Conservation (phyloP, 116 monocot species). For the Dioscorea cayenensis region DNA sequence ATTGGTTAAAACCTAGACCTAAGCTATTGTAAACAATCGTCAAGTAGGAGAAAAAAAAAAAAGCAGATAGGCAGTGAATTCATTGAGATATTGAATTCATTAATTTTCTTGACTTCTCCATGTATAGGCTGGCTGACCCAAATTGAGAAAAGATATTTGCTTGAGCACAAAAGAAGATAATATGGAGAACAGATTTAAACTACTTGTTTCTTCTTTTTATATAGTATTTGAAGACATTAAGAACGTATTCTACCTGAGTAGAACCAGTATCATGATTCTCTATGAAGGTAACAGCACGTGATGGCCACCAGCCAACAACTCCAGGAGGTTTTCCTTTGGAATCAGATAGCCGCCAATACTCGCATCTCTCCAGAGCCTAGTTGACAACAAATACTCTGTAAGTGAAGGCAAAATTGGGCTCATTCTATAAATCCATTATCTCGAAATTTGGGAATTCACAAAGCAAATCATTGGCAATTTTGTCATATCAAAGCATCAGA, state of each 20-base stretch:
- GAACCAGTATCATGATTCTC: slow-evolving; percentile 99
- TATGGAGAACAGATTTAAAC: background rate
- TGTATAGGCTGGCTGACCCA: background rate
- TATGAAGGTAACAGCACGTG: slow-evolving; percentile 92
- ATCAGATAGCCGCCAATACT: slow-evolving; percentile 89
- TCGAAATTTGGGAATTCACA: too few relatives aligned
- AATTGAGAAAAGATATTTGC: background rate
- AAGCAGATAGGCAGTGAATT: too few relatives aligned
- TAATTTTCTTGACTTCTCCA: background rate
- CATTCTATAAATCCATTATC: too few relatives aligned
- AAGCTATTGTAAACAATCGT: too few relatives aligned
- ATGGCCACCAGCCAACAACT: slow-evolving; percentile 93
- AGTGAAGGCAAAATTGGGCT: background rate
- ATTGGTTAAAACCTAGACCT: too few relatives aligned
- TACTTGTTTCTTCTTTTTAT: too few relatives aligned
- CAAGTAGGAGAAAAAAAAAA: too few relatives aligned
- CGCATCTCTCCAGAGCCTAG: slow-evolving; percentile 75
- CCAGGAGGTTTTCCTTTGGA: slow-evolving; percentile 88
- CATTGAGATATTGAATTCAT: background rate
- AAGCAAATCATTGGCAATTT: background rate
- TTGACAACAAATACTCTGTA: background rate
- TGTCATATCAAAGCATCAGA: background rate
- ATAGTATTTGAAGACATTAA: background rate
- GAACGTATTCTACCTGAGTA: slow-evolving; percentile 56
- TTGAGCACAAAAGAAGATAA: background rate